Base-by-base conservation (phyloP, 2,329 filamentous ascomycete genomes). In the Penicillium sp. region DNA sequence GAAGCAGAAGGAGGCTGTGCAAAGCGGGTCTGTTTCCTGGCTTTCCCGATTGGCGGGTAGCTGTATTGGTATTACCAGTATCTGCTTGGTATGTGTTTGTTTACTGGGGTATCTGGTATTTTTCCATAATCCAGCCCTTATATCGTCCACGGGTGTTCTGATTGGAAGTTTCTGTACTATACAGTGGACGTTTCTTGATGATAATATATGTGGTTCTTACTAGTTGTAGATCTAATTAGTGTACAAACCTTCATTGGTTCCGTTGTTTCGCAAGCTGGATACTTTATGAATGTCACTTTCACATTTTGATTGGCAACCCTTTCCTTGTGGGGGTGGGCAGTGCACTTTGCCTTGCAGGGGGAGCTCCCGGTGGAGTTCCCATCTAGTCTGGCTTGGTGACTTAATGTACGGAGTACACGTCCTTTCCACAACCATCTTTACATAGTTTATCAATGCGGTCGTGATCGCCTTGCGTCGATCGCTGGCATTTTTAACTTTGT, bases 341-440 rank as follows among this genome's bases (percentile, higher is more conserved):
- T 60, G 57, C 57, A 58, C 55, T 53, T 50, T 54, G 51, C 54
- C 55, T 60, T 57, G 56, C 56, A 58, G 50, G 47, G 49, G 38
- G 47, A 59, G 54, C 54, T 58, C 22, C 31, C 15, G 32, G 57
- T 60, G 57, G 57, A 58, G 56, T 51, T 48, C 42, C 35, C 43
- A 43, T 48, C 43, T 47, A 24, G 48, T 29, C 48, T 42, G 48
- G 35, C 15, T 26, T 48, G 33, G 44, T n/a, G 38, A 19, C 19
- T 26, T 22, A 17, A 24, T 15, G 38, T n/a, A 22, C 26, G 22
- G 22, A 24, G 22, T 24, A 24, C n/a, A 43, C 21, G 12, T 44
- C 19, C 19, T 43, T 43, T 49, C 19, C 35, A 31, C 31, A n/a
- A 13, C 42, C 35, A 37, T 28, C 9, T 12, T 45, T 31, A 40